phyloP scores from a whole-genome alignment of 2,329 filamentous ascomycete species.

The Arthrobotrys sphaeroides region DNA sequence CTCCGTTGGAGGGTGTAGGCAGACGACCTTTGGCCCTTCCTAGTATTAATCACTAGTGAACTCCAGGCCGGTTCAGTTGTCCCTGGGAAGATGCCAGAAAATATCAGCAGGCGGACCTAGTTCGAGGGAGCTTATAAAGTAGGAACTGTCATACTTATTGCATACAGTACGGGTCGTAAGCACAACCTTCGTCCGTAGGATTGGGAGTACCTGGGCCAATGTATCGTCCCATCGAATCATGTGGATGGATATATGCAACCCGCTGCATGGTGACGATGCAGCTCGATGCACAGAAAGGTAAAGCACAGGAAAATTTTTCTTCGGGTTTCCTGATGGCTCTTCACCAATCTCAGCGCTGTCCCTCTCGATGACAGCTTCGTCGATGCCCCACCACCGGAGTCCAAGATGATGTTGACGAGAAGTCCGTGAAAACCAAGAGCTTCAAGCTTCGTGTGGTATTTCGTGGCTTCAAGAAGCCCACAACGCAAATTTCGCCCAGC shows the following conservation, averaged over 20 bases:
- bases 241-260: conserved; percentile 50
- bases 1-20: conserved; percentile 26
- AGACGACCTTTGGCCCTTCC: not conserved
- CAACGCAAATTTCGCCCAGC: conserved; percentile 11
- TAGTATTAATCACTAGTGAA: no score
- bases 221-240: conserved; percentile 45
- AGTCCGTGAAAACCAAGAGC: not conserved
- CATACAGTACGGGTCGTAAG: conserved; percentile 1
- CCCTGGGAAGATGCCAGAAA: not conserved
- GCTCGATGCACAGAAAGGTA: conserved; percentile 51
- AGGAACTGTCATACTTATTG: conserved; percentile 35
- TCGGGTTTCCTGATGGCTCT: conserved; percentile 31
- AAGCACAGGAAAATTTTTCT: conserved; percentile 40
- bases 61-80: not conserved
- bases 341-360: conserved; percentile 11
- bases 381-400: not conserved
- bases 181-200: conserved; percentile 17
- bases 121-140: not conserved
- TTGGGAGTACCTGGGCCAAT: conserved; percentile 11
- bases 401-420: not conserved
- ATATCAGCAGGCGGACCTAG: conserved; percentile 14
- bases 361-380: conserved; percentile 22
- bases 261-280: conserved; percentile 54
- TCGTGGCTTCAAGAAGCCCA: not conserved
- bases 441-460: conserved; percentile 30